Evolutionary conservation across 805 yeast genomes (phyloP).

Genomic region (Ogataea siamensis): DNA sequence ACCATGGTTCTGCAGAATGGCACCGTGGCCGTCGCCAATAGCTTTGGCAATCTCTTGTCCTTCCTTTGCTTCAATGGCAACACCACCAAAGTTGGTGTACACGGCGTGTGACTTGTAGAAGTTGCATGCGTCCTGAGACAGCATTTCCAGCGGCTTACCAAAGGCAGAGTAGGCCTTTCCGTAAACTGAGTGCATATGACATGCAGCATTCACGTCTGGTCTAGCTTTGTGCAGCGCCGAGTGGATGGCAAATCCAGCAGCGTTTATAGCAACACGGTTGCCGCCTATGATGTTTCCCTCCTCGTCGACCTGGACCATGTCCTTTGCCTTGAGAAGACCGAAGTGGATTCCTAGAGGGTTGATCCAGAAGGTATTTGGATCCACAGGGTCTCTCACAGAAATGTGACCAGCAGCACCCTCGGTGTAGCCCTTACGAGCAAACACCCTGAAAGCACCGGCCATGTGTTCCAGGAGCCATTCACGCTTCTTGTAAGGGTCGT

Average conservation of each 20-base stretch:
- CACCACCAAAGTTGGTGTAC: conserved; percentile 68
- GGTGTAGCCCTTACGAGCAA: conserved; percentile 72
- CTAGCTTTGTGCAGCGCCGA: conserved; percentile 65
- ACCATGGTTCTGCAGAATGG: conserved; percentile 72
- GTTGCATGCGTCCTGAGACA: conserved; percentile 73
- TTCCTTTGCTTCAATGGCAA: conserved; percentile 61
- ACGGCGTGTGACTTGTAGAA: conserved; percentile 68
- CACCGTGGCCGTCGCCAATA: conserved; percentile 54
- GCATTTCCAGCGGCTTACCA: conserved; percentile 69
- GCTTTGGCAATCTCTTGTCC: conserved; percentile 61
- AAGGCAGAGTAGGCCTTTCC: conserved; percentile 68
- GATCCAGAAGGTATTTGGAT: conserved; percentile 82
- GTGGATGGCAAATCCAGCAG: conserved; percentile 71
- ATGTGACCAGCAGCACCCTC: conserved; percentile 88
- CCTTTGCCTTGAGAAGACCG: conserved; percentile 54
- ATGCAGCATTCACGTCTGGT: conserved; percentile 70
- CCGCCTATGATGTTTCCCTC: conserved; percentile 66
- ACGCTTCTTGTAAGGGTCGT: conserved; percentile 47
- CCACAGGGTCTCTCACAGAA: conserved; percentile 79
- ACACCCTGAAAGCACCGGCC: conserved; percentile 83
- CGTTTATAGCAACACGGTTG: conserved; percentile 47
- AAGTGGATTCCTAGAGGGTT: conserved; percentile 85
- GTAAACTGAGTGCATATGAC: conserved; percentile 64
- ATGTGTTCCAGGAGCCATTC: conserved; percentile 63
- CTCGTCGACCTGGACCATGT: conserved; percentile 62